Conservation (phyloP, 306 rosid genomes). For the Ceratonia siliqua region DNA sequence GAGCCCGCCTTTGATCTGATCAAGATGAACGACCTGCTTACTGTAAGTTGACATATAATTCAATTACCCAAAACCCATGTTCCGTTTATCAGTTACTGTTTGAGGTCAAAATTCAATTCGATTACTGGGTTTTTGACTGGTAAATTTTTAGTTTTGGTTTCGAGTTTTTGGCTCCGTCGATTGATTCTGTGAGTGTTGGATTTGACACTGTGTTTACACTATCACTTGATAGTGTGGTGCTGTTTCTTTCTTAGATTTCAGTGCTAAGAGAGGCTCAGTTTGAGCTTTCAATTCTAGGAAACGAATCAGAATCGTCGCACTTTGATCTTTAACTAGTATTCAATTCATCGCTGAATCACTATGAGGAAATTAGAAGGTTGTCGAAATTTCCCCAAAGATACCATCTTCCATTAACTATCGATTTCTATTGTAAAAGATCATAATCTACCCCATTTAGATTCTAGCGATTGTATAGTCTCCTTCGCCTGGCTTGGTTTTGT, state of each 20-base stretch:
- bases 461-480: constrained; percentile 5
- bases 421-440: constrained; percentile 15
- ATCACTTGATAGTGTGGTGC: neutral
- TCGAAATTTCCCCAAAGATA: neutral
- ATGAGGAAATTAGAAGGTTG: neutral
- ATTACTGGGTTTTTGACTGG: constrained; percentile 26
- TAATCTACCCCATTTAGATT: constrained; percentile 25
- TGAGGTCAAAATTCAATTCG: constrained; percentile 27
- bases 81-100: neutral
- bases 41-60: constrained; percentile 54
- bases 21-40: constrained; percentile 89
- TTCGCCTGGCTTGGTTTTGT: neutral
- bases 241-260: neutral
- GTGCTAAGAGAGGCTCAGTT: constrained; percentile 1
- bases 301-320: constrained; percentile 18
- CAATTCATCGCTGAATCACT: neutral
- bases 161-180: neutral
- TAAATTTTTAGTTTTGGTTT: neutral
- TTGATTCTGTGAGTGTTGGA: constrained; percentile 29
- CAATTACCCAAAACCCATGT: neutral
- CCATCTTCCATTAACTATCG: constrained; percentile 1
- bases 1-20: constrained; percentile 22
- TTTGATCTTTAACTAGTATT: constrained; percentile 25
- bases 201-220: constrained; percentile 4
- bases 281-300: constrained; percentile 13